Percentiles rank a stretch among this genome's conserved stretches.
Evolutionary conservation across 768 basidiomycete species (phyloP).

Genomic region (Trametes maxima): DNA sequence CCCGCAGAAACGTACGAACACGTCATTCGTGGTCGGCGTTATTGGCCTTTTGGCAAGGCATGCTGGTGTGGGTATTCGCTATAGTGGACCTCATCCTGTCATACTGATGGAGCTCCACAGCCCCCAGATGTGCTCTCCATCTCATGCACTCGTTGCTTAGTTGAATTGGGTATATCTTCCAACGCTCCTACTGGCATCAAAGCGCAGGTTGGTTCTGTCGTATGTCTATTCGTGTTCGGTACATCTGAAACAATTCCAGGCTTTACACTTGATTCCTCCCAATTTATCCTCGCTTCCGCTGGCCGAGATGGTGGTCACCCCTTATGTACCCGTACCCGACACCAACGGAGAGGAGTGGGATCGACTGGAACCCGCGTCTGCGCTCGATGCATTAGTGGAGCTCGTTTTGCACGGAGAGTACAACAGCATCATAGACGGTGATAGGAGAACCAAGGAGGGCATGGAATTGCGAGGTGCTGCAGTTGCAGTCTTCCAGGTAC

Average conservation of each 20-base stretch:
- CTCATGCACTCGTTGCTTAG: constrained; percentile 71
- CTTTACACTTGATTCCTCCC: constrained; percentile 59
- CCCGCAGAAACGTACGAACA: constrained; percentile 78
- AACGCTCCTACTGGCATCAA: constrained; percentile 90
- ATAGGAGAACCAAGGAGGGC: constrained; percentile 61
- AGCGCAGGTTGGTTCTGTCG: constrained; percentile 62
- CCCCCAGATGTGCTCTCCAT: constrained; percentile 50
- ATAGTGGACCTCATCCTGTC: not conserved
- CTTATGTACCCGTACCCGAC: constrained; percentile 77
- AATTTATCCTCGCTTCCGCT: constrained; percentile 58
- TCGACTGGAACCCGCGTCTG: constrained; percentile 76
- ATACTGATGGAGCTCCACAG: constrained; percentile 36
- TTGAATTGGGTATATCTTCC: constrained; percentile 90
- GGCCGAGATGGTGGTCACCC: constrained; percentile 65
- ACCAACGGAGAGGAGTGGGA: constrained; percentile 94
- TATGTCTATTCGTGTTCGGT: not conserved
- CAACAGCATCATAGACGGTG: constrained; percentile 59
- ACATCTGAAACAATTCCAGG: constrained; percentile 39
- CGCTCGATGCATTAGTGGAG: constrained; percentile 81
- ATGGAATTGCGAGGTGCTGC: constrained; percentile 79
- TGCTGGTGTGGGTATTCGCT: constrained; percentile 42
- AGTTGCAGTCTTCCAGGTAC: constrained; percentile 81
- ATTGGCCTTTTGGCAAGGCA: constrained; percentile 75
- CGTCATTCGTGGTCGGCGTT: constrained; percentile 75
- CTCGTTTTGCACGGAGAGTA: constrained; percentile 88